Evolutionary conservation across 805 yeast genomes (phyloP).

Genomic region (Diddensiella transvaalensis): DNA sequence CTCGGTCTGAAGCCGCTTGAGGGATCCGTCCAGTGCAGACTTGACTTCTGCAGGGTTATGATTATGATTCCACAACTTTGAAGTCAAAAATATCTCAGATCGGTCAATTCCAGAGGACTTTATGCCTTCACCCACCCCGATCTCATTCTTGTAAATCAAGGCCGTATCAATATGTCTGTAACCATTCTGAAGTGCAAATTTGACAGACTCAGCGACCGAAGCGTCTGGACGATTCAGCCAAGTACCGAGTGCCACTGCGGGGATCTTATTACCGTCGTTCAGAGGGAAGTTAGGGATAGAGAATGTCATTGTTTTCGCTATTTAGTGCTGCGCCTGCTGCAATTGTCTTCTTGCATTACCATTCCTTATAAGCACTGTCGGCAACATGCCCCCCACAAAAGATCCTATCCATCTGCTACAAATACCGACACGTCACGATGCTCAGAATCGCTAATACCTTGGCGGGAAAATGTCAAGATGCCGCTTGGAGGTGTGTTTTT

Average conservation of each 20-base stretch:
- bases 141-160: conserved; percentile 51
- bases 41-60: conserved; percentile 40
- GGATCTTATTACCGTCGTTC: conserved; percentile 28
- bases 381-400: neutral
- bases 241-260: conserved; percentile 69
- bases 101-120: conserved; percentile 55
- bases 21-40: conserved; percentile 41
- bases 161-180: conserved; percentile 67
- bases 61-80: conserved; percentile 35
- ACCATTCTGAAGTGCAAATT: conserved; percentile 48
- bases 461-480: neutral
- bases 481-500: neutral
- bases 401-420: neutral
- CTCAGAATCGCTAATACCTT: neutral
- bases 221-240: conserved; percentile 51
- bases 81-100: conserved; percentile 40
- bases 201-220: conserved; percentile 39
- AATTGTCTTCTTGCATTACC: neutral
- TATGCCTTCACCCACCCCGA: conserved; percentile 52
- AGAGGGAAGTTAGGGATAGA: conserved; percentile 4
- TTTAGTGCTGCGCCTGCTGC: neutral
- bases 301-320: conserved; percentile 1
- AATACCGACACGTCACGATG: neutral
- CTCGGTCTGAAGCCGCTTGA: conserved; percentile 40
- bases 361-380: neutral